Conservation (phyloP, 208 protist species). For the Phytomonas sp. region DNA sequence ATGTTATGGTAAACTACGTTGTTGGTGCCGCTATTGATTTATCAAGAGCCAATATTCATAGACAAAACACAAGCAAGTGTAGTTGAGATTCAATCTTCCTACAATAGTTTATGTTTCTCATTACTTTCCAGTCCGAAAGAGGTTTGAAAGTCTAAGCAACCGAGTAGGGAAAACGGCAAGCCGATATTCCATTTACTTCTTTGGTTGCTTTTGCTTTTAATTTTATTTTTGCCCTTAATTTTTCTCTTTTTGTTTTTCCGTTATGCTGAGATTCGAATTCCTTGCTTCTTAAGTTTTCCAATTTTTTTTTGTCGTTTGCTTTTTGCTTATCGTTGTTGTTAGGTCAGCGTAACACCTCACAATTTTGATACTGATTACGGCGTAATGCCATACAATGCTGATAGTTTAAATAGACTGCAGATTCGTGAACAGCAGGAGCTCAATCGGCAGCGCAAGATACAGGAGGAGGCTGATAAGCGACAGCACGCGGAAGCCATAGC, state of each 20-base stretch:
- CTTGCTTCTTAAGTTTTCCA: background rate
- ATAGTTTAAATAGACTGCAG: slow-evolving; percentile 61
- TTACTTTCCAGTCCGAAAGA: background rate
- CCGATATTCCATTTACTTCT: background rate
- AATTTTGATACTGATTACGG: background rate
- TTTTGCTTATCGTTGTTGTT: slow-evolving; percentile 3
- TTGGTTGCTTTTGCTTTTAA: background rate
- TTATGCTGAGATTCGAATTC: background rate
- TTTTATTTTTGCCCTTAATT: slow-evolving; percentile 1
- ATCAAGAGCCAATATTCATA: slow-evolving; percentile 18
- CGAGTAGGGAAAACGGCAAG: background rate
- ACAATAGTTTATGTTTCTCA: background rate
- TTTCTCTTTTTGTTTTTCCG: background rate
- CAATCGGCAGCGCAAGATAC: slow-evolving; percentile 46
- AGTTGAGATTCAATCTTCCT: background rate
- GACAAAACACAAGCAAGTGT: background rate
- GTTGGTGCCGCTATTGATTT: slow-evolving; percentile 60
- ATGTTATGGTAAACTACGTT: slow-evolving; percentile 56
- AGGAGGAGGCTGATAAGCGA: slow-evolving; percentile 34
- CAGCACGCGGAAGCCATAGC: slow-evolving; percentile 22
- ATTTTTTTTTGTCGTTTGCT: slow-evolving; percentile 17
- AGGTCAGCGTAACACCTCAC: background rate
- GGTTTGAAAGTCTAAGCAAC: background rate
- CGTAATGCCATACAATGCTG: slow-evolving; percentile 48
- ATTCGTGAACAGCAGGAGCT: slow-evolving; percentile 83